A percentile compares a stretch with the other conserved stretches of the same genome.
Evolutionary conservation across 2,329 filamentous ascomycete genomes (phyloP).

Genomic region (Cephalotrichum gorgonifer): DNA sequence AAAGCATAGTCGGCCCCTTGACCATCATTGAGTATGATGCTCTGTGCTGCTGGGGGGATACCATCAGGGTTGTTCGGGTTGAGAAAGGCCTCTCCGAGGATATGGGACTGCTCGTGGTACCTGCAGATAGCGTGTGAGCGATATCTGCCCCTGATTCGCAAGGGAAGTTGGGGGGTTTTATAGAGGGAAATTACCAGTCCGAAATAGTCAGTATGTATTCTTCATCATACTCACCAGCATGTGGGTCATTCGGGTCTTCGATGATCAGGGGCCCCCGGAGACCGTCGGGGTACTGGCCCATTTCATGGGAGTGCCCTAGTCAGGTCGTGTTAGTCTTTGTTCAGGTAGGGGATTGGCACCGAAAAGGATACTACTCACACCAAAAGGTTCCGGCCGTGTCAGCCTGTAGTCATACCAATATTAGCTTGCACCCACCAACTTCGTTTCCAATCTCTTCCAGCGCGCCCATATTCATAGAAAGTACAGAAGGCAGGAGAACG

Average conservation of each 20-base stretch:
- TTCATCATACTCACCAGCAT: slow-evolving; percentile 41
- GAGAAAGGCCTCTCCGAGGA: slow-evolving; percentile 28
- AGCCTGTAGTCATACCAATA: slow-evolving; percentile 15
- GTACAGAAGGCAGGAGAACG: no score
- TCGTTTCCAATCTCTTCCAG: neutral
- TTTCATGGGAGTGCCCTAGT: slow-evolving; percentile 52
- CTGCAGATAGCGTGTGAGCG: slow-evolving; percentile 36
- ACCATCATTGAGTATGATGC: slow-evolving; percentile 32
- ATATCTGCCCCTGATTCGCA: neutral
- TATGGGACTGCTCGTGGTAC: slow-evolving; percentile 29
- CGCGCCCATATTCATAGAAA: neutral
- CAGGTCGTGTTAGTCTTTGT: neutral
- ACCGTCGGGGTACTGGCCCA: slow-evolving; percentile 58
- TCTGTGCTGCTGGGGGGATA: slow-evolving; percentile 28
- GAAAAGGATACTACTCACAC: slow-evolving; percentile 17
- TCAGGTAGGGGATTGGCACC: neutral
- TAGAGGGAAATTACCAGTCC: slow-evolving; percentile 21
- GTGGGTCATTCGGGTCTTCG: slow-evolving; percentile 45
- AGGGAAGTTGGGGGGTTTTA: neutral
- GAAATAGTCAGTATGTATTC: slow-evolving; percentile 38
- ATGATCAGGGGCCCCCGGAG: slow-evolving; percentile 51
- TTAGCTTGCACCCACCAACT: no score
- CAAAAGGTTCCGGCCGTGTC: slow-evolving; percentile 34
- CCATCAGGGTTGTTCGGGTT: slow-evolving; percentile 25
- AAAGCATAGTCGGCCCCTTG: slow-evolving; percentile 21